Evolutionary conservation across 306 rosid genomes (phyloP), one percentile per base, ranked within the genome.

Genomic region (Abrus pulchellus): DNA sequence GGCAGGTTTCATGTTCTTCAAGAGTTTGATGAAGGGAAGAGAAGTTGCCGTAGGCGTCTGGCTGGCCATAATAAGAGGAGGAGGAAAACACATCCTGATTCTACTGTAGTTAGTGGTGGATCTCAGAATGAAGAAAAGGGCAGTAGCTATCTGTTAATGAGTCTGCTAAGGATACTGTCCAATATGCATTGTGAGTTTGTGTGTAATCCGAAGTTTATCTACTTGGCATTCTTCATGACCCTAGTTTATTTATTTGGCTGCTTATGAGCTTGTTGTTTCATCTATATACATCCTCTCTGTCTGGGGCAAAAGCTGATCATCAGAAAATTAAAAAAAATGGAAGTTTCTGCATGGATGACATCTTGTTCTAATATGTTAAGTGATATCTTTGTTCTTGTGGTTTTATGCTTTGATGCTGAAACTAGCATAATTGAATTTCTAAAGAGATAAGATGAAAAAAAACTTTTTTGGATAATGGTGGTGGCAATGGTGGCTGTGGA

Each of bases 21-120:
- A 88, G 97, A 94, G 87, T 94, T 94, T 74, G 99, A 94, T 74
- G 99, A 94, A 80, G 99, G 99, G 81, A 94, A 88, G 87, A 88
- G 99, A 85, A 94, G 99, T 85, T 94, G 99, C 62, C 97, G 99
- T 56, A 89, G 97, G 81, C 95, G 99, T 59, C 89, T 94, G 81
- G 97, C 95, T 20, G 99, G 99, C 77, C 99, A 94, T 57, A 94
- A 94, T 77, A 91, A 82, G 86, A 87, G 99, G 80, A 94, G 99
- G 84, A 90, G 99, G 83, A 93, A 94, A 84, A 84, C 89, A 0
- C 90, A 89, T 87, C 97, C 95, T 20, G 97, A 91, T 33, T 64
- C 87, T 33, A 5, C 61, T 53, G 89, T 54, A 43, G 93, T 68
- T 38, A 92, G 85, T 77, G 97, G 90, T 78, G 89, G 83, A 65